Evolutionary conservation across 2,329 filamentous ascomycete genomes (phyloP).

Genomic region (Trichophyton mentagrophytes): DNA sequence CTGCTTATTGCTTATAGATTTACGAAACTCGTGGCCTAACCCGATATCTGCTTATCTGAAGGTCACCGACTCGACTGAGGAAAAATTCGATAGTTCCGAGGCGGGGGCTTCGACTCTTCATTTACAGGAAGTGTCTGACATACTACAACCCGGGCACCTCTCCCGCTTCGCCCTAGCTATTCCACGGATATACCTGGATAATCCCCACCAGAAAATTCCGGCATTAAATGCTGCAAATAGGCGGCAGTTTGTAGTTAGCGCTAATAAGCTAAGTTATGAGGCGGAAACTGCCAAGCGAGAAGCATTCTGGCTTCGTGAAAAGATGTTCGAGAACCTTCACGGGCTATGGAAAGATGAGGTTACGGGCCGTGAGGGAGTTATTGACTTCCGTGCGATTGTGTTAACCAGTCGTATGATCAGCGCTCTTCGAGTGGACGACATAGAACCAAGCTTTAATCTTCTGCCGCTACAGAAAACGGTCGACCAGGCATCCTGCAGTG

Average conservation of each 20-base stretch:
- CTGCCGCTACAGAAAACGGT: constrained; percentile 15
- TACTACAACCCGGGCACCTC: constrained; percentile 48
- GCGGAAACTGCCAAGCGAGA: constrained; percentile 65
- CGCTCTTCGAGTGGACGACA: constrained; percentile 64
- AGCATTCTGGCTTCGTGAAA: constrained; percentile 83
- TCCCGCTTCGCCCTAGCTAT: constrained; percentile 65
- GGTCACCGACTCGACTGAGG: constrained; percentile 24
- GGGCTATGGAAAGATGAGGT: constrained; percentile 59
- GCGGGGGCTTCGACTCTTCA: constrained; percentile 14
- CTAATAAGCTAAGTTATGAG: constrained; percentile 64
- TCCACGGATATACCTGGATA: constrained; percentile 59
- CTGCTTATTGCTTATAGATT: constrained; percentile 68
- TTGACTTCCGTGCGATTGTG: constrained; percentile 66
- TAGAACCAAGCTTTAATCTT: constrained; percentile 48
- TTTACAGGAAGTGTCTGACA: constrained; percentile 29
- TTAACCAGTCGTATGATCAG: constrained; percentile 70
- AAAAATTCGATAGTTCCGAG: background rate
- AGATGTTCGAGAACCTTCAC: constrained; percentile 56
- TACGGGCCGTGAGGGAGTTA: constrained; percentile 46
- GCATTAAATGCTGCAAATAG: constrained; percentile 68
- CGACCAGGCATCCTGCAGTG: constrained; percentile 10
- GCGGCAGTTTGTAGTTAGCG: constrained; percentile 83
- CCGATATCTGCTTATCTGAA: constrained; percentile 55
- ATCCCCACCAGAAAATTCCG: constrained; percentile 66
- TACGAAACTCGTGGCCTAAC: constrained; percentile 82